Percentiles rank a stretch among this genome's conserved stretches.
Conservation (phyloP, 1,139 yeast genomes). For the Kazachstania sp. region DNA sequence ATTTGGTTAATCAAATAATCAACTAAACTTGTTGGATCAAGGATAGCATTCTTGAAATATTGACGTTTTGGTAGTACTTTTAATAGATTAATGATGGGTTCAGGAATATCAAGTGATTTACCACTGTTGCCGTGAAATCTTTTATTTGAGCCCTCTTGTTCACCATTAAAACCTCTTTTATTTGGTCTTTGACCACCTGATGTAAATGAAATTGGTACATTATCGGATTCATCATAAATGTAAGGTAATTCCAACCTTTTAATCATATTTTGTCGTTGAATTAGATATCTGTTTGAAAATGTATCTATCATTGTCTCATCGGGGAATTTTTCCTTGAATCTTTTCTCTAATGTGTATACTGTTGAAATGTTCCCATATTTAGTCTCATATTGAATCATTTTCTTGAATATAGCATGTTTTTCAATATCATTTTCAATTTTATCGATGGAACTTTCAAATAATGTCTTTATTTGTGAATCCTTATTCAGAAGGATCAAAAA, state of each 20-base stretch:
- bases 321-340: conserved; percentile 62
- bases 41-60: conserved; percentile 27
- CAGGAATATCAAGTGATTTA: conserved; percentile 14
- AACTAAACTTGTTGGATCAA: conserved; percentile 26
- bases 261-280: conserved; percentile 25
- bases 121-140: conserved; percentile 8
- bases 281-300: conserved; percentile 35
- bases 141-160: conserved; percentile 5
- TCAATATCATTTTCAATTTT: conserved; percentile 32
- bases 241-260: conserved; percentile 27
- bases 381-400: conserved; percentile 47
- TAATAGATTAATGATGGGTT: conserved; percentile 24
- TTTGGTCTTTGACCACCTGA: background rate
- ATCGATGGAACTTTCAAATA: conserved; percentile 60
- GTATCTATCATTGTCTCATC: conserved; percentile 35
- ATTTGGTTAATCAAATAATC: conserved; percentile 27
- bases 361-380: conserved; percentile 62
- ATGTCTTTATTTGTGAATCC: conserved; percentile 70
- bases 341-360: conserved; percentile 54
- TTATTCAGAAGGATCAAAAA: conserved; percentile 68
- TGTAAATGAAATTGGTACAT: background rate
- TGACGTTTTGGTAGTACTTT: conserved; percentile 29
- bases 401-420: conserved; percentile 38
- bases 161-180: background rate
- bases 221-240: conserved; percentile 9